These are phyloP conservation scores for Boletus insuetus DNA, from an alignment of 768 basidiomycete species.

Conservation along the genomic window DNA sequence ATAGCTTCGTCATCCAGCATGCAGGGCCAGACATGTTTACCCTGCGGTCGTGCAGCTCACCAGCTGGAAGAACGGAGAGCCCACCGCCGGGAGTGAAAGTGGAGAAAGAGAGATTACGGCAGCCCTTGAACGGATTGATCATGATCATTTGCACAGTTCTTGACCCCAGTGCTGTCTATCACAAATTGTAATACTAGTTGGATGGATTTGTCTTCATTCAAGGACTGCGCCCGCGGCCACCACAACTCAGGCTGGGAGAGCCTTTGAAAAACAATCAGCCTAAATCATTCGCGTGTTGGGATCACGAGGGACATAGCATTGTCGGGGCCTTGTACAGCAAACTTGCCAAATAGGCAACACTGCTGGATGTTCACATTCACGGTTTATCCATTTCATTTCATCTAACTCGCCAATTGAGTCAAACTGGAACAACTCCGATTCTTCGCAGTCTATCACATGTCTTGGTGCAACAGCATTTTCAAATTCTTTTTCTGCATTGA, in stretches of 20 bases:
- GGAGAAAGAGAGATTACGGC: constrained; percentile 12
- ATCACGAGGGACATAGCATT: constrained; percentile 13
- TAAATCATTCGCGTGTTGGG: constrained; percentile 2
- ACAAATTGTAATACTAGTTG: constrained; percentile 11
- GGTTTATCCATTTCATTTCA: constrained; percentile 4
- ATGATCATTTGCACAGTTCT: constrained; percentile 15
- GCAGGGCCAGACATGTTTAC: constrained; percentile 23
- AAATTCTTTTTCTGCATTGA: background rate
- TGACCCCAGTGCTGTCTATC: constrained; percentile 33
- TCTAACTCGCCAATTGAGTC: background rate
- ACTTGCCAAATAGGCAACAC: constrained; percentile 7
- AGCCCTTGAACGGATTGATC: constrained; percentile 21
- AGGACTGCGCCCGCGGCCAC: constrained; percentile 6
- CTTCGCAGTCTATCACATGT: background rate
- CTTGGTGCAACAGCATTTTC: background rate
- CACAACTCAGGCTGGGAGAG: constrained; percentile 4
- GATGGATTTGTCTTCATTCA: constrained; percentile 9
- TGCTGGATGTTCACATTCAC: background rate
- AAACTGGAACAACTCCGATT: background rate
- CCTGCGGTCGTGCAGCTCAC: background rate
- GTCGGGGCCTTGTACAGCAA: background rate
- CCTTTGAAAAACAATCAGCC: constrained; percentile 8
- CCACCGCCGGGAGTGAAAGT: constrained; percentile 16
- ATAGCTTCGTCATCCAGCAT: constrained; percentile 28
- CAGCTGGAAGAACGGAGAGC: constrained; percentile 1